These are phyloP conservation scores for Sphaerulina musiva DNA, from an alignment of 2,329 filamentous ascomycete genomes.

Conservation along the genomic window DNA sequence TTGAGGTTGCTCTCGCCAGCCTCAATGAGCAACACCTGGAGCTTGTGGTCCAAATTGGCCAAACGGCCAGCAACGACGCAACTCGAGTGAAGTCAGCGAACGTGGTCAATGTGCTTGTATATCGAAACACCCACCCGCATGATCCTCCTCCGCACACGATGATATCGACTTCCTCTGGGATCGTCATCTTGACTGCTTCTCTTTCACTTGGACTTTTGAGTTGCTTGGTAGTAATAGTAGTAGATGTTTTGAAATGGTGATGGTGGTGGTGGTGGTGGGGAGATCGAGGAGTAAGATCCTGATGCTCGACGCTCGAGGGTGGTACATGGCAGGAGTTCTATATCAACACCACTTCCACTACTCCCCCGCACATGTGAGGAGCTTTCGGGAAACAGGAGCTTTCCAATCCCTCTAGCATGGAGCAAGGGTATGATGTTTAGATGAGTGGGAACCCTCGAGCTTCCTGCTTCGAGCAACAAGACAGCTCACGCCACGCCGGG, in stretches of 20 bases:
- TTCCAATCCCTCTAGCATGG: conserved; percentile 13
- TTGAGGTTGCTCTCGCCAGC: conserved; percentile 68
- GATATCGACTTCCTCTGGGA: conserved; percentile 74
- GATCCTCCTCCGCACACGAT: conserved; percentile 72
- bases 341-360: conserved; percentile 17
- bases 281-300: conserved; percentile 15
- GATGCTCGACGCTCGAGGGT: conserved; percentile 8
- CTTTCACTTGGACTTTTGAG: conserved; percentile 6
- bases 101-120: background rate
- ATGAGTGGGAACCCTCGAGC: conserved; percentile 14
- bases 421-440: conserved; percentile 16
- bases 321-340: conserved; percentile 13
- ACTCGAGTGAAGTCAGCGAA: conserved; percentile 35
- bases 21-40: conserved; percentile 64
- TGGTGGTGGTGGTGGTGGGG: background rate
- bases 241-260: background rate
- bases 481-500: conserved; percentile 21
- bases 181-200: conserved; percentile 43
- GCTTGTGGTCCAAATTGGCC: conserved; percentile 69
- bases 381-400: conserved; percentile 17
- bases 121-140: conserved; percentile 46
- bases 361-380: conserved; percentile 22
- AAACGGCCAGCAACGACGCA: conserved; percentile 50
- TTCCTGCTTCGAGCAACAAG: conserved; percentile 11
- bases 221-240: background rate